Percentiles rank a stretch among this genome's conserved stretches.
phyloP scores from a whole-genome alignment of 495 filamentous ascomycete genomes.

The Xylaria nigripes region DNA sequence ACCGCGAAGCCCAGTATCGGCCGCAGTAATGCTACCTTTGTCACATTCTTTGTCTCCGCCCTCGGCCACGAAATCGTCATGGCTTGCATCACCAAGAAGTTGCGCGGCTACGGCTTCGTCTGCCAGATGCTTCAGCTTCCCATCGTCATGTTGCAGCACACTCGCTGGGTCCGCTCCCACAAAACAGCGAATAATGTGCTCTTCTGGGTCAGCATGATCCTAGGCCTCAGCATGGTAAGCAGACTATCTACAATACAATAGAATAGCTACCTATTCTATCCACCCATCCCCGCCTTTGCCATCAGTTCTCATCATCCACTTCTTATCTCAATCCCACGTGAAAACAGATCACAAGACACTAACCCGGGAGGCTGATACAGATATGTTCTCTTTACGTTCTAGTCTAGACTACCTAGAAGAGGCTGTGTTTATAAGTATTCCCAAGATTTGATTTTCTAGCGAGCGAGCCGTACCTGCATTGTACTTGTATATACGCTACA shows the following conservation, averaged over 20 bases:
- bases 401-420: constrained; percentile 22
- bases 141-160: constrained; percentile 83
- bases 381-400: constrained; percentile 48
- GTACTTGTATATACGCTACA: not conserved
- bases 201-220: constrained; percentile 94
- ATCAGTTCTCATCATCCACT: not conserved
- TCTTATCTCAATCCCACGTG: not conserved
- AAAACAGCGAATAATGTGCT: constrained; percentile 82
- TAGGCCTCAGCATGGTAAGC: constrained; percentile 78
- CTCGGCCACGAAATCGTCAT: constrained; percentile 92
- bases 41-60: constrained; percentile 86
- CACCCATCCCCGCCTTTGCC: not conserved
- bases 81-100: constrained; percentile 96
- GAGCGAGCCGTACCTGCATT: too few relatives aligned
- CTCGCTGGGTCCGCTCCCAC: constrained; percentile 60
- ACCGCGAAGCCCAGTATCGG: constrained; percentile 68
- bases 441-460: too few relatives aligned
- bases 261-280: not conserved
- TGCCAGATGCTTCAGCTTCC: constrained; percentile 95
- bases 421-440: too few relatives aligned
- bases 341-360: not conserved
- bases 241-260: not conserved
- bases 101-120: constrained; percentile 87
- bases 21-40: constrained; percentile 69
- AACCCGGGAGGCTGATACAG: constrained; percentile 20